Conservation (phyloP, 2,329 filamentous ascomycete genomes). For the Phoma sp. region DNA sequence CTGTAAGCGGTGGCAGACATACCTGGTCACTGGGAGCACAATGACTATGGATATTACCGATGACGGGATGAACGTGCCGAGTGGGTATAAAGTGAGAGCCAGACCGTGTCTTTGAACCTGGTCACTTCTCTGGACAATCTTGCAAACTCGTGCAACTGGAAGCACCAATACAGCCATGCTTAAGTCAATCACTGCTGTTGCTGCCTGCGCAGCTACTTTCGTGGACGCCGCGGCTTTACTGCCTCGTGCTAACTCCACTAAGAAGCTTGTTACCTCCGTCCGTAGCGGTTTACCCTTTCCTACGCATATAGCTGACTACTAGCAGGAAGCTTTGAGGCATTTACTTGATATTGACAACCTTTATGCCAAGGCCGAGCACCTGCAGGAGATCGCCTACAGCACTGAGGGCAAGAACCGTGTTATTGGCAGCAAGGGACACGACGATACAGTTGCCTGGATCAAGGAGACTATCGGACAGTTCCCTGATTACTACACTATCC, state of each 20-base stretch:
- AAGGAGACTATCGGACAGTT: constrained; percentile 38
- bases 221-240: constrained; percentile 31
- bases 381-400: constrained; percentile 50
- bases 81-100: constrained; percentile 21
- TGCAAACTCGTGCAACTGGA: neutral
- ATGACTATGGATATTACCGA: neutral
- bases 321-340: constrained; percentile 33
- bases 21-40: constrained; percentile 19
- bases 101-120: neutral
- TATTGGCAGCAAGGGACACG: constrained; percentile 49
- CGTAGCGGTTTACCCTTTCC: neutral
- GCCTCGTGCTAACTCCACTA: constrained; percentile 25
- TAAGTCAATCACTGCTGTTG: constrained; percentile 32
- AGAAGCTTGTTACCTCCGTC: constrained; percentile 37
- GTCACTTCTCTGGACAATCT: neutral
- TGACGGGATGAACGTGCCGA: neutral
- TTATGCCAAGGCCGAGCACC: constrained; percentile 36
- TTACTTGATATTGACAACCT: constrained; percentile 35
- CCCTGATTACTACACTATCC: constrained; percentile 48
- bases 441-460: constrained; percentile 50
- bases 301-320: neutral
- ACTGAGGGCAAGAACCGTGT: constrained; percentile 50
- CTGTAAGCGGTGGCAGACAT: constrained; percentile 7
- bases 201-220: constrained; percentile 26
- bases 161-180: constrained; percentile 23